phyloP scores from a whole-genome alignment of 345 rosid species.

The Eucalyptus regnans region DNA sequence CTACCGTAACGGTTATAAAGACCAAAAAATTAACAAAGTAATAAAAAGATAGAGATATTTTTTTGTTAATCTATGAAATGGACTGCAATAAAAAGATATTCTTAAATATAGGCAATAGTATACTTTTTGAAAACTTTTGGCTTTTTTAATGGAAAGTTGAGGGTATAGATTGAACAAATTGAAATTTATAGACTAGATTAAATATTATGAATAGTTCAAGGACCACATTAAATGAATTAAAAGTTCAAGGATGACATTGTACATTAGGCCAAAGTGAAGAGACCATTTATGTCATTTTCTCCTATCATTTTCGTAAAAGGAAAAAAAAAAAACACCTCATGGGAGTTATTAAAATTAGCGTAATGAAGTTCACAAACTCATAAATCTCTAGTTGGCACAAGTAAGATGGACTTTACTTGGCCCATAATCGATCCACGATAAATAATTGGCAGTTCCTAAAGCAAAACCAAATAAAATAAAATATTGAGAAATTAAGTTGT shows the following conservation, averaged over 20 bases:
- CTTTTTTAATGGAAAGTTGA: not conserved
- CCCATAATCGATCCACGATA: not conserved
- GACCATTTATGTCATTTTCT: not conserved
- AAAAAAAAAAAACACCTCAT: no score
- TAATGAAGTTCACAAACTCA: fast-evolving
- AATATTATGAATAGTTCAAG: not conserved
- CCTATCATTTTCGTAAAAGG: not conserved
- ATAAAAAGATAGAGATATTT: no score
- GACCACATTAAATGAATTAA: not conserved
- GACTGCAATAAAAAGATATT: not conserved
- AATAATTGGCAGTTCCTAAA: not conserved
- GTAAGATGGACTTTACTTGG: not conserved
- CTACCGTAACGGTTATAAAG: not conserved
- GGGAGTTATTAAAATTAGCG: not conserved
- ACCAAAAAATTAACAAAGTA: not conserved
- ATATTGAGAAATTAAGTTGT: not conserved
- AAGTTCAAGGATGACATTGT: not conserved
- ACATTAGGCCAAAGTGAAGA: fast-evolving
- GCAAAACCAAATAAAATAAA: not conserved
- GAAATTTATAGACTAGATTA: no score
- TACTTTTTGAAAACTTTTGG: not conserved
- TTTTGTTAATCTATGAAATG: not conserved
- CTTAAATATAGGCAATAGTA: not conserved
- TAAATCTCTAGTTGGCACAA: not conserved
- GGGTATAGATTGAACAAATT: not conserved